Evolutionary conservation across 1,284 basidiomycete genomes (phyloP), one percentile per base, ranked within the genome.

Genomic region (Ceratobasidium sp.): DNA sequence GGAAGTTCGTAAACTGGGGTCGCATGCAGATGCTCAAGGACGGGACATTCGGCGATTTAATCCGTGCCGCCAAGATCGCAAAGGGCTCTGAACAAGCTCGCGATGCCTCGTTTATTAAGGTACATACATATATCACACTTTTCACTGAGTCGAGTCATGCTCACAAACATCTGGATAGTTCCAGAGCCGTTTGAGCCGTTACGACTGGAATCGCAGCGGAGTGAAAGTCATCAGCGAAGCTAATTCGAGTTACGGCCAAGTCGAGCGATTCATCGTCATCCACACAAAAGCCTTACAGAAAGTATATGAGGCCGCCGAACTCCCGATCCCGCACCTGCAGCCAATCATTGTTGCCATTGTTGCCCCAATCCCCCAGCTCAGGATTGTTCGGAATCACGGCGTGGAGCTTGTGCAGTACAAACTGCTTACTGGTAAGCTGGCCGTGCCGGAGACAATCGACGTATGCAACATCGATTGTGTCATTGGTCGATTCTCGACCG

Each of bases 341-440:
- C 52, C 52, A 32, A 34, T n/a, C 25, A 34, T 54, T 32, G n/a
- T 54, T 20, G 52, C 52, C 20, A 32, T 54, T 31, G 31, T 54
- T 32, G 31, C 52, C 6, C 25, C 52, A 20, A 29, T 54, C 31
- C 52, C 52, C 31, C 29, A 20, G 7, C n/a, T 54, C 20, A 22
- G 10, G 20, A 13, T 32, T 22, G 29, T 31, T n/a, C 25, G 5
- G n/a, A 32, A 54, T 34, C 7, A 6, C n/a, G n/a, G 35, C 35
- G n/a, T n/a, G n/a, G n/a, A n/a, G n/a, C 52, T 54, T 25, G 22
- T 54, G n/a, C 29, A 54, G 52, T 54, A 54, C 35, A 27, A 34
- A 54, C 52, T 54, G 3, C 7, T n/a, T 25, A 20, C 52, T 20
- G 52, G 52, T 20, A 54, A 54, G 20, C 35, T 32, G 20, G 52